Evolutionary conservation across 1,284 basidiomycete genomes (phyloP), one percentile per base, ranked within the genome.

Genomic region (Bothia castanella): DNA sequence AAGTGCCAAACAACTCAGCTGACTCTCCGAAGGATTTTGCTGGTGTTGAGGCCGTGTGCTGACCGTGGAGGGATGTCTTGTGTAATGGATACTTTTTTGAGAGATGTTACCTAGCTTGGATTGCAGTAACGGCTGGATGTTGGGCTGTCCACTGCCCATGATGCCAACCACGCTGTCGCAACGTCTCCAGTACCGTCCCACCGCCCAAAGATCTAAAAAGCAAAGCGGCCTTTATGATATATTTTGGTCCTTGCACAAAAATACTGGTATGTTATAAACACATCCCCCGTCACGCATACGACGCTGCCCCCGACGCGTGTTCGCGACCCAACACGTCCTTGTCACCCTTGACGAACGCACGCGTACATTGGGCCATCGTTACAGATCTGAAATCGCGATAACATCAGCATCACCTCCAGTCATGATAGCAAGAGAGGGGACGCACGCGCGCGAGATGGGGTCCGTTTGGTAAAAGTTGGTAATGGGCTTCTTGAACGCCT

Each of bases 391-490:
- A 20, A n/a, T n/a, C 13, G 2, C 2, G 1, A n/a, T 21, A 36
- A 48, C 4, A 32, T 43, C 25, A 48, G 50, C 40, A 30, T 38
- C 25, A 16, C 17, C 20, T 2, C 12, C 2, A 7, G 14, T 20
- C 19, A 39, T 13, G 17, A 36, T 16, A 16, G n/a, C 10, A n/a
- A 44, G 30, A 23, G 21, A 58, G 14, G 12, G 23, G 49, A 83
- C 88, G 72, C 59, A 89, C 87, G 88, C 86, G 78, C 88, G 74
- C 42, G 88, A 89, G 58, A 91, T 87, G 31, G 89, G 81, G 71
- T 96, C 93, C 9, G 96, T 98, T 73, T 94, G 87, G 75, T 98
- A 99, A 74, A 98, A 99, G 77, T 97, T 97, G 51, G 74, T 62
- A 61, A 99, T 89, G 3, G 93, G 89, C 71, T 87, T 90, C 69